These are phyloP conservation scores for Penicillium sp. DNA, from an alignment of 2,329 filamentous ascomycete species.

Conservation along the genomic window DNA sequence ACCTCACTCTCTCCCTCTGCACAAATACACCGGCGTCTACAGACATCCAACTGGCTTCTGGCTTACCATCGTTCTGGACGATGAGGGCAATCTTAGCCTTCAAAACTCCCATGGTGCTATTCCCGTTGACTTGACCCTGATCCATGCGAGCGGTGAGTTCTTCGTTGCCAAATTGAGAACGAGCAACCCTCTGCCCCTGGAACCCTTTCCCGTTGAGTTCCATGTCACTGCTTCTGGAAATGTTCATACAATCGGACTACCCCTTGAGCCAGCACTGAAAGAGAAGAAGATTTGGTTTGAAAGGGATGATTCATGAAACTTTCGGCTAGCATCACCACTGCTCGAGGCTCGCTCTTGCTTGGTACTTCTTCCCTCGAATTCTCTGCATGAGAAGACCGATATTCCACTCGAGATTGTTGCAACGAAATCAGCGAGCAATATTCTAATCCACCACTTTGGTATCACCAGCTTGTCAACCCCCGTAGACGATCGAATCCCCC, in stretches of 20 bases:
- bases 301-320: not conserved
- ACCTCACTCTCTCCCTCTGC: conserved; percentile 9
- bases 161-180: conserved; percentile 11
- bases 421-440: no score
- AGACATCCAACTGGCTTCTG: conserved; percentile 5
- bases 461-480: conserved; percentile 60
- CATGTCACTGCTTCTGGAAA: conserved; percentile 7
- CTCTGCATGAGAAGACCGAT: no score
- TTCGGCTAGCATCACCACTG: no score
- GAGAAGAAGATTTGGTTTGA: conserved; percentile 17
- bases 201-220: conserved; percentile 11
- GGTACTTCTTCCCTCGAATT: no score
- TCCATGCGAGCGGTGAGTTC: conserved; percentile 17
- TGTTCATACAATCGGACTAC: conserved; percentile 7
- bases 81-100: conserved; percentile 3
- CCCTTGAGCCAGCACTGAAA: conserved; percentile 11
- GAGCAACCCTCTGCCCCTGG: not conserved
- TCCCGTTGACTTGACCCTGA: conserved; percentile 2
- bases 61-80: conserved; percentile 2
- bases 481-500: conserved; percentile 75
- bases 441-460: no score
- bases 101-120: conserved; percentile 12
- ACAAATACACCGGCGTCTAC: conserved; percentile 16
- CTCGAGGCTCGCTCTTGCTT: no score
- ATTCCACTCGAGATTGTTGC: no score